These are phyloP conservation scores for Aspergillus texensis DNA, from an alignment of 2,329 filamentous ascomycete genomes.

Conservation along the genomic window DNA sequence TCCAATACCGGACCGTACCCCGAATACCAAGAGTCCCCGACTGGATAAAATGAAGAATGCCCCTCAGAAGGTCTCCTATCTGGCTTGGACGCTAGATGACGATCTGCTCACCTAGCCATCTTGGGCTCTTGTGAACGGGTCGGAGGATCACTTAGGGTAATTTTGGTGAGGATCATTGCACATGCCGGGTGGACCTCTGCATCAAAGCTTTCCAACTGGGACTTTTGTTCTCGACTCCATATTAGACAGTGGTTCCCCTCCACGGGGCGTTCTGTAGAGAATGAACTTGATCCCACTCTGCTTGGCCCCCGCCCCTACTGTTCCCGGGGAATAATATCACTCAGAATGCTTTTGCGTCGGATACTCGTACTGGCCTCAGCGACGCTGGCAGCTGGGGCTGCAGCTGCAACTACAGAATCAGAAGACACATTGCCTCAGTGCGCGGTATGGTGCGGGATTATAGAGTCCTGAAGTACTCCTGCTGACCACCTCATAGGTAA, in stretches of 20 bases:
- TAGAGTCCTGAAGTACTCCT: too few species aligned
- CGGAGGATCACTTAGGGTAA: neutral
- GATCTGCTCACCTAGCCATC: neutral
- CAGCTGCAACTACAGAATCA: neutral
- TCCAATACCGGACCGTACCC: conserved; percentile 5
- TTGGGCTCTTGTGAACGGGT: neutral
- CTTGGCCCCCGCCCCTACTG: neutral
- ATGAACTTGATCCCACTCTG: neutral
- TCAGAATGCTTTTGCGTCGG: neutral
- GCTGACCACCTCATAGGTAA: neutral
- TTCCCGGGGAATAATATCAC: too few species aligned
- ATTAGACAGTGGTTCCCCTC: conserved; percentile 2
- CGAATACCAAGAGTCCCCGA: conserved; percentile 2
- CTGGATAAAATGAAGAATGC: neutral
- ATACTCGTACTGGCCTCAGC: neutral
- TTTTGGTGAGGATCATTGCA: neutral
- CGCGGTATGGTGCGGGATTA: neutral
- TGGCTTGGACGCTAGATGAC: neutral
- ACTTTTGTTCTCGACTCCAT: neutral
- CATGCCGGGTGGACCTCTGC: neutral
- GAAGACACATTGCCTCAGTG: neutral
- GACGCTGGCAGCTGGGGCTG: neutral
- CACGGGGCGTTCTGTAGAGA: neutral
- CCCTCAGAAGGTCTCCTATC: neutral
- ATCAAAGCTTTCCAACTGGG: neutral